Base-by-base conservation (phyloP, 768 basidiomycete genomes). In the Paxillus involutus region DNA sequence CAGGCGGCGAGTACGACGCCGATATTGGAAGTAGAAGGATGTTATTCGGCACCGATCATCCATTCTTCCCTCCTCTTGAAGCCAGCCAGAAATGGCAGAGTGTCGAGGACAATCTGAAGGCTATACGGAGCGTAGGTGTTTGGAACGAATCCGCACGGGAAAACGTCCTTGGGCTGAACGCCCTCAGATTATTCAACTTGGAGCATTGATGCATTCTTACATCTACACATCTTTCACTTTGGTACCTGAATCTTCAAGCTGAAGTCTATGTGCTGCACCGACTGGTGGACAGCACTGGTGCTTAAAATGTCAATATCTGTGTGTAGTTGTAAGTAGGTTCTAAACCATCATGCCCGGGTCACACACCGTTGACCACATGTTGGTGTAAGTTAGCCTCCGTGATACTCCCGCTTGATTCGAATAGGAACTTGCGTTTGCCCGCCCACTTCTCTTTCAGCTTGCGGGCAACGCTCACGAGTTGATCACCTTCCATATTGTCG, bases 381-480 rank as follows among this genome's bases (percentile, higher is more conserved):
- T 86, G 86, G 52, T 81, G 81, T 58, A 98, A 70, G 65, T 98
- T 96, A 12, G 75, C 73, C 71, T 96, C 94, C 16, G 94, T 96
- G 62, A 98, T 91, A 48, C 93, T 94, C 4, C 97, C 97, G 65
- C 93, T 96, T 26, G 91, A 91, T 74, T 99, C 97, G 46, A 99
- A 82, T 66, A 91, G 67, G 69, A 96, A 98, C 61, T 89, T 90
- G 49, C 88, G 79, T 72, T 88, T 81, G 10, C 88, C 88, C 13
- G 70, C 74, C 93, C 92, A 97, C 61, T 83, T 87, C 58, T 84
- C 80, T 70, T 85, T 91, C 62, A 99, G 71, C 26, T 76, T 79
- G 42, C 76, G 78, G 4, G 94, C 91, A 6, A 87, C 85, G 33
- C 67, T 73, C 10, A 82, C 78, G 41, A 98, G 76, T 61, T 87